phyloP scores from a whole-genome alignment of 352 stramenopile species.

The Nothophytophthora sp. region DNA sequence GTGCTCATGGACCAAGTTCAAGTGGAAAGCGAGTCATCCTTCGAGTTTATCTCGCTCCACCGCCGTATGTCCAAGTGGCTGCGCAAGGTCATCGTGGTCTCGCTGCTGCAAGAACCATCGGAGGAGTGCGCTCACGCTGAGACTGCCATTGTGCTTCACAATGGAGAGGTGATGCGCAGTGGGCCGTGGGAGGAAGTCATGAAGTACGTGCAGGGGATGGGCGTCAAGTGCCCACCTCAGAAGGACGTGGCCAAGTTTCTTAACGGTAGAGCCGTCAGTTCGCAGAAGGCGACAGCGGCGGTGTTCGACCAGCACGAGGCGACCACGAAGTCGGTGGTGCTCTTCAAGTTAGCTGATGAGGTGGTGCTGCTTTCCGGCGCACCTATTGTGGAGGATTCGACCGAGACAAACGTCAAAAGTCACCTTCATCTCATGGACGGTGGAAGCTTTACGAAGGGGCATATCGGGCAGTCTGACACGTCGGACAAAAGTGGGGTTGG shows the following conservation, averaged over 20 bases:
- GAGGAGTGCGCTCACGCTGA: conserved; percentile 25
- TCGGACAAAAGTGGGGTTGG: conserved; percentile 12
- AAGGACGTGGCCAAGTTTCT: conserved; percentile 34
- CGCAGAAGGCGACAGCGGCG: conserved; percentile 13
- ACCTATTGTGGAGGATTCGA: conserved; percentile 18
- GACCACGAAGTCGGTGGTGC: conserved; percentile 14
- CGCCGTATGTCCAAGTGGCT: conserved; percentile 43
- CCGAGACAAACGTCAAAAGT: conserved; percentile 2
- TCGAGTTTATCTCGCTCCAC: conserved; percentile 39
- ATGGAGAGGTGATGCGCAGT: conserved; percentile 36
- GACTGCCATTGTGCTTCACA: conserved; percentile 33
- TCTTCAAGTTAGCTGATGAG: conserved; percentile 38
- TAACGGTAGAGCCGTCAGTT: conserved; percentile 13
- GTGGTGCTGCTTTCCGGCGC: conserved; percentile 30
- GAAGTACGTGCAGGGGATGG: conserved; percentile 31
- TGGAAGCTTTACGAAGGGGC: conserved; percentile 16
- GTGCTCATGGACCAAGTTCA: conserved; percentile 38
- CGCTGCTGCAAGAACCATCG: conserved; percentile 28
- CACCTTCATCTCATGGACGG: conserved; percentile 23
- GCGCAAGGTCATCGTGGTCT: conserved; percentile 40
- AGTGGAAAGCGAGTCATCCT: conserved; percentile 25
- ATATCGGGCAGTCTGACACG: conserved; percentile 3
- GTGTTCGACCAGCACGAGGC: conserved; percentile 17
- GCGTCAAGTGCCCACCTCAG: conserved; percentile 26
- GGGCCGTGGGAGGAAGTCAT: conserved; percentile 32